phyloP scores from a whole-genome alignment of 1,284 basidiomycete genomes.

The Paramarasmius palmivorus region DNA sequence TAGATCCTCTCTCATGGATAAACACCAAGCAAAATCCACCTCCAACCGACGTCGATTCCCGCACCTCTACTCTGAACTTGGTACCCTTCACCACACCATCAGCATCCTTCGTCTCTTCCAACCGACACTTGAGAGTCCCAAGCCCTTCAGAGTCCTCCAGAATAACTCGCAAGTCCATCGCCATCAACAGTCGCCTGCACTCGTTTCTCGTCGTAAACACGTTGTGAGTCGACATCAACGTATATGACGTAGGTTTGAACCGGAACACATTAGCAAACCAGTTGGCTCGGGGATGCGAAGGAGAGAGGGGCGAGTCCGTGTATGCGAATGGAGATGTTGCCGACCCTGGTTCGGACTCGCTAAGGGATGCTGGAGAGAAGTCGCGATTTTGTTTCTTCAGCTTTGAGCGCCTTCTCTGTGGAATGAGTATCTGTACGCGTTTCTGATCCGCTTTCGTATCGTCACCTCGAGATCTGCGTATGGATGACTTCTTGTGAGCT shows the following conservation, averaged over 20 bases:
- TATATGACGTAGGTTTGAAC: constrained; percentile 72
- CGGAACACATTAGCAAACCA: constrained; percentile 93
- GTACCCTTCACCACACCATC: constrained; percentile 62
- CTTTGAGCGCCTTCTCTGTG: constrained; percentile 35
- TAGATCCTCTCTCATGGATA: constrained; percentile 84
- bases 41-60: constrained; percentile 36
- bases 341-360: constrained; percentile 31
- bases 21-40: constrained; percentile 63
- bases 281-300: constrained; percentile 61
- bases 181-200: constrained; percentile 72
- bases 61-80: constrained; percentile 79
- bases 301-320: constrained; percentile 46
- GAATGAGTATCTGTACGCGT: constrained; percentile 56
- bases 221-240: constrained; percentile 67
- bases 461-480: constrained; percentile 30
- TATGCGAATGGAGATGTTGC: constrained; percentile 23
- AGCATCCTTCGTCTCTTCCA: constrained; percentile 59
- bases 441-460: constrained; percentile 20
- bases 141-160: constrained; percentile 62
- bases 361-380: neutral
- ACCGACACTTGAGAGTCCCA: constrained; percentile 68
- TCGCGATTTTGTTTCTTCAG: constrained; percentile 39
- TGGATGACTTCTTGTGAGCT: constrained; percentile 44
- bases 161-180: constrained; percentile 70
- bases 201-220: constrained; percentile 71